Percentiles rank a stretch among this genome's conserved stretches.
Conservation (phyloP, 1,284 basidiomycete species). For the Hypsizygus ulmarius region DNA sequence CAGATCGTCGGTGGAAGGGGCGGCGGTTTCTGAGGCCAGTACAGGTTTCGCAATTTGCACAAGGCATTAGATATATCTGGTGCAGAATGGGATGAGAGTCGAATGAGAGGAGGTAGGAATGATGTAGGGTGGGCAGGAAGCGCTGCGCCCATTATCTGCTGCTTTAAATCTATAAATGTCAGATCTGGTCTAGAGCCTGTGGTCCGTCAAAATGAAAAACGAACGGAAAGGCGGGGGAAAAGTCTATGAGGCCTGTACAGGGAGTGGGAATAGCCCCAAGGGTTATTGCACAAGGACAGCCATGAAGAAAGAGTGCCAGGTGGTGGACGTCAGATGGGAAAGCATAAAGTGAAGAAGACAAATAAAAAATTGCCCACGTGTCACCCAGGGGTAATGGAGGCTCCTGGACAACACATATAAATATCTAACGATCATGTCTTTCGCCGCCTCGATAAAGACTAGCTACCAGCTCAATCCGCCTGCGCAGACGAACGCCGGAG, state of each 20-base stretch:
- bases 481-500: conserved; percentile 23
- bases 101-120: conserved; percentile 47
- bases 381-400: conserved; percentile 12
- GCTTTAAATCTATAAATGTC: conserved; percentile 7
- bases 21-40: conserved; percentile 31
- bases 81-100: conserved; percentile 33
- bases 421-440: conserved; percentile 22
- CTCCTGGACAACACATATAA: conserved; percentile 21
- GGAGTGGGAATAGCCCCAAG: conserved; percentile 24
- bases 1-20: conserved; percentile 19
- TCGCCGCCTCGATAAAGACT: conserved; percentile 42
- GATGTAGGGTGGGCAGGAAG: conserved; percentile 36
- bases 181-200: background rate
- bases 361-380: conserved; percentile 19
- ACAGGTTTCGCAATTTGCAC: conserved; percentile 41
- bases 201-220: background rate
- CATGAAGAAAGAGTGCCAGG: conserved; percentile 29
- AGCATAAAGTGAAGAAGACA: conserved; percentile 11
- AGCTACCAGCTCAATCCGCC: conserved; percentile 53
- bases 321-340: conserved; percentile 3
- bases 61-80: conserved; percentile 36
- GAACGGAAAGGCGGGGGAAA: conserved; percentile 10
- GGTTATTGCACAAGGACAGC: conserved; percentile 36
- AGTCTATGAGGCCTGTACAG: conserved; percentile 26
- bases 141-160: conserved; percentile 11